Conservation (phyloP, 1,284 basidiomycete genomes). For the Irpex sp. region DNA sequence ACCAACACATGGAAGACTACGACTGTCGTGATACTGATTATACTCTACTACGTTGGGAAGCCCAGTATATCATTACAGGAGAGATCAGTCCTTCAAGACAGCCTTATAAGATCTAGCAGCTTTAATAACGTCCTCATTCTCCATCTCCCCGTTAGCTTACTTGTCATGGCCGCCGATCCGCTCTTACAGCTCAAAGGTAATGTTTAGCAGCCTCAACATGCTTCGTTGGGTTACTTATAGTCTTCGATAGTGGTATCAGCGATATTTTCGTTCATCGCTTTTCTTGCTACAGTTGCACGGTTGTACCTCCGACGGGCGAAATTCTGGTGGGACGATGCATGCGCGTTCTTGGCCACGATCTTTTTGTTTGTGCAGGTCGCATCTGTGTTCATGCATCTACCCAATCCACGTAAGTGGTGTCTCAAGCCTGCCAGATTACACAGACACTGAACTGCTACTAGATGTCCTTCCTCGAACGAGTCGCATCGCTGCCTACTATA, state of each 20-base stretch:
- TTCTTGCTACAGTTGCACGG: conserved; percentile 32
- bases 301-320: conserved; percentile 31
- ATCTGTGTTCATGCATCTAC: conserved; percentile 5
- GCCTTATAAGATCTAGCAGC: not conserved
- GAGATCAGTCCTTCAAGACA: not conserved
- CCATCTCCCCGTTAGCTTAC: not conserved
- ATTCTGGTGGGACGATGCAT: conserved; percentile 37
- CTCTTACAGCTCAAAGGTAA: conserved; percentile 28
- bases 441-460: not conserved
- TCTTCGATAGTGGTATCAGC: conserved; percentile 27
- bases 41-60: too few species aligned
- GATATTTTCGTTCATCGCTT: conserved; percentile 31
- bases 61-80: too few species aligned
- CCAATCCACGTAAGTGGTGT: conserved; percentile 8
- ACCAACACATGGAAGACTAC: too few species aligned
- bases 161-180: conserved; percentile 5
- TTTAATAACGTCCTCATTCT: not conserved
- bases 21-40: too few species aligned
- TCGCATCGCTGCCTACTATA: conserved; percentile 37
- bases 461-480: conserved; percentile 20
- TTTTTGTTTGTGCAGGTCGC: conserved; percentile 17
- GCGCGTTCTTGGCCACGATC: conserved; percentile 21
- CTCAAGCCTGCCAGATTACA: not conserved
- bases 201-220: not conserved
- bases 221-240: not conserved